Base-by-base conservation (phyloP, 1,284 basidiomycete species). In the Ceratobasidium sp. region DNA sequence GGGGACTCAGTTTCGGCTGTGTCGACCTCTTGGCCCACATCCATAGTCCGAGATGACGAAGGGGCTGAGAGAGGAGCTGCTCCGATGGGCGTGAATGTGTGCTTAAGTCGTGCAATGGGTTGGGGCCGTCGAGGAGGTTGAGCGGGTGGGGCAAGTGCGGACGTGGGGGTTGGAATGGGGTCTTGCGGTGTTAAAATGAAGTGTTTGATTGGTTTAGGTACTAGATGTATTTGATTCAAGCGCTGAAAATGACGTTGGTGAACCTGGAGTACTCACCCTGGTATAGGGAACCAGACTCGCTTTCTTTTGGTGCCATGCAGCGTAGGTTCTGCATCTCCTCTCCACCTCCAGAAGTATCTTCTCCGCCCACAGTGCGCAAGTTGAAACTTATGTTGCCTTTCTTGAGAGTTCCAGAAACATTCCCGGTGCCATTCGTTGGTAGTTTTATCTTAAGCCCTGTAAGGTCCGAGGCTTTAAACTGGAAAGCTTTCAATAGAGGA, bases 401-500 rank as follows among this genome's bases (percentile, higher is more conserved):
- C 47, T 74, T 74, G 38, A 63, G 49, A 28, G 43, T 71, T 9
- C 73, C 59, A 18, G 66, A 35, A 21, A 74, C 50, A 16, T 54
- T 26, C 0, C 26, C 59, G 26, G 52, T 30, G 23, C 35, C 13
- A 28, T 35, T 61, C 6, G 55, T 43, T 13, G 73, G 67, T 21
- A 73, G 67, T 32, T 72, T 62, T 8, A 74, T 43, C 16, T 59
- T 71, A 23, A 75, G n/a, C 26, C 66, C 73, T 41, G 55, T 57
- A 13, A 76, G 55, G 50, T 74, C 55, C 23, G 75, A 63, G 30
- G 70, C n/a, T 23, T 73, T 73, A 21, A 76, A 44, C 75, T 76
- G 30, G 32, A 50, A 5, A 26, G n/a, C n/a, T n/a, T 16, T n/a
- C 46, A 23, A 54, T 18, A 63, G 2, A 18, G 1, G 11, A 35